phyloP scores from a whole-genome alignment of 2,329 filamentous ascomycete genomes.

The Pseudocercospora pini-densiflorae region DNA sequence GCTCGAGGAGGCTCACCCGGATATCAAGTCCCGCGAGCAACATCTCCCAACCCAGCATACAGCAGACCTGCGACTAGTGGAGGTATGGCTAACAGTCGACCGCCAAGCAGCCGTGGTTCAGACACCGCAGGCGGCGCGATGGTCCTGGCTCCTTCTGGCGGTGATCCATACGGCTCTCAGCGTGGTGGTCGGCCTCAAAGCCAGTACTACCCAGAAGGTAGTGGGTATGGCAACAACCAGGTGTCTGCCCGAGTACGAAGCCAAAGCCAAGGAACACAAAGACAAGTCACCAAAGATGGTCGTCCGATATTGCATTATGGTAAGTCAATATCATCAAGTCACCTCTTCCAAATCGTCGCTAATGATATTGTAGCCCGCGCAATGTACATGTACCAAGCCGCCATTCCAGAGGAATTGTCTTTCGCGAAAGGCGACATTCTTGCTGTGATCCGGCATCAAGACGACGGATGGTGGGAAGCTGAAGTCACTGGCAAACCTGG shows the following conservation, averaged over 20 bases:
- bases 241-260: slow-evolving; percentile 61
- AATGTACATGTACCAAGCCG: slow-evolving; percentile 91
- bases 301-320: slow-evolving; percentile 90
- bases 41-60: slow-evolving; percentile 45
- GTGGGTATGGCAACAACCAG: slow-evolving; percentile 40
- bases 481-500: slow-evolving; percentile 74
- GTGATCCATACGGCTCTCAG: slow-evolving; percentile 46
- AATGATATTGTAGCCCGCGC: slow-evolving; percentile 66
- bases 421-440: slow-evolving; percentile 93
- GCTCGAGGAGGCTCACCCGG: slow-evolving; percentile 45
- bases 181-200: slow-evolving; percentile 50
- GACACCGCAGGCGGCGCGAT: slow-evolving; percentile 45
- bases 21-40: slow-evolving; percentile 45
- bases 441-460: slow-evolving; percentile 85
- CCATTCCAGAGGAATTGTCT: slow-evolving; percentile 91
- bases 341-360: slow-evolving; percentile 7
- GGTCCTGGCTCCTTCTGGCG: slow-evolving; percentile 52
- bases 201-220: slow-evolving; percentile 48
- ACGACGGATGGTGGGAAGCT: slow-evolving; percentile 99
- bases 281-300: slow-evolving; percentile 84
- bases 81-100: slow-evolving; percentile 42
- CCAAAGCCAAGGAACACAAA: slow-evolving; percentile 85
- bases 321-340: slow-evolving; percentile 58
- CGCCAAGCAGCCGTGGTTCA: slow-evolving; percentile 49
- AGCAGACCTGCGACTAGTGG: slow-evolving; percentile 42